Conservation (phyloP, 805 yeast species). For the Wickerhamomyces bisporus region DNA sequence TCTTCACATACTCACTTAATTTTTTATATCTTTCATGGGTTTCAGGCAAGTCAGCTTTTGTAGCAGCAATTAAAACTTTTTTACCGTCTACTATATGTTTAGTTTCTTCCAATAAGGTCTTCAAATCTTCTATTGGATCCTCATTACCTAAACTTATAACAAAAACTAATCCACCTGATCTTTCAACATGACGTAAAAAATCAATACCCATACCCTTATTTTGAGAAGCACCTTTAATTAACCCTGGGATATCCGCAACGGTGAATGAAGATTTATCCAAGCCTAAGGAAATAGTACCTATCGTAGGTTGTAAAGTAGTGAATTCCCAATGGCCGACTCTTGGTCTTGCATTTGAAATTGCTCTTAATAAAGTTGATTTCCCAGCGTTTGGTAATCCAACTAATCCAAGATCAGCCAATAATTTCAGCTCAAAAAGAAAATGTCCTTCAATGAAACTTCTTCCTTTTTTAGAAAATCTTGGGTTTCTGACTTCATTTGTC, state of each 20-base stretch:
- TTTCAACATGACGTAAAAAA: conserved; percentile 85
- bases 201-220: conserved; percentile 93
- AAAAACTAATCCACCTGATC: conserved; percentile 86
- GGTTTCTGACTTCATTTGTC: conserved; percentile 79
- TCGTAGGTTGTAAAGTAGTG: conserved; percentile 86
- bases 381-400: conserved; percentile 98
- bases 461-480: conserved; percentile 82
- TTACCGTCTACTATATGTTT: conserved; percentile 63
- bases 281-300: conserved; percentile 76
- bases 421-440: conserved; percentile 78
- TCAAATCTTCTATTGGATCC: conserved; percentile 63
- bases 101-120: conserved; percentile 61
- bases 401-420: conserved; percentile 88
- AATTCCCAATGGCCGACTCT: conserved; percentile 96
- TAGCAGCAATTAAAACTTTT: conserved; percentile 71
- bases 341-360: conserved; percentile 86
- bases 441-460: conserved; percentile 59
- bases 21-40: conserved; percentile 41
- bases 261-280: conserved; percentile 67
- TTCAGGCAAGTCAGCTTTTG: conserved; percentile 82
- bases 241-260: conserved; percentile 97
- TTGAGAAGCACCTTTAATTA: conserved; percentile 78
- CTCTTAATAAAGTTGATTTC: conserved; percentile 80
- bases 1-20: conserved; percentile 41
- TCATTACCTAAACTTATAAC: conserved; percentile 70